phyloP scores from a whole-genome alignment of 2,329 filamentous ascomycete genomes.

The Claviceps arundinis region DNA sequence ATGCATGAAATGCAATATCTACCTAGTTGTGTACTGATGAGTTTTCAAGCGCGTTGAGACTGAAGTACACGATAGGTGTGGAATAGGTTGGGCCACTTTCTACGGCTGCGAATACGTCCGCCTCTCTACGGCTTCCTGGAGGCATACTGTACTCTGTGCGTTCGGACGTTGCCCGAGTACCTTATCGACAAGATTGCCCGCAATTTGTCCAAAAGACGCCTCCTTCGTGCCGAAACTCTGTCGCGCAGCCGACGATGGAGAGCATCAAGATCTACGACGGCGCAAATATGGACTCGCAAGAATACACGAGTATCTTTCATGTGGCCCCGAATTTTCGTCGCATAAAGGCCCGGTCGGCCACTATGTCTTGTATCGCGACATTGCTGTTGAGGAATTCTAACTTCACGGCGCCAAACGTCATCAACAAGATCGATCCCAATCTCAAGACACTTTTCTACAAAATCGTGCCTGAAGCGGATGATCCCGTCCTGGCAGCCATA shows the following conservation, averaged over 20 bases:
- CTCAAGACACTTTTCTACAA: slow-evolving; percentile 71
- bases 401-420: slow-evolving; percentile 70
- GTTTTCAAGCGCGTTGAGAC: too few relatives aligned
- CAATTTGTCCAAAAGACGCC: slow-evolving; percentile 45
- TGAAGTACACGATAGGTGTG: too few relatives aligned
- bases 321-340: slow-evolving; percentile 54
- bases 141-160: too few relatives aligned
- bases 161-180: slow-evolving; percentile 27
- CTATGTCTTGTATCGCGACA: slow-evolving; percentile 62
- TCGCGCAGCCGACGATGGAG: slow-evolving; percentile 37
- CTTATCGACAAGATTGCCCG: slow-evolving; percentile 46
- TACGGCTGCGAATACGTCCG: too few relatives aligned
- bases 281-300: slow-evolving; percentile 54
- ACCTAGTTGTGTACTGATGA: too few relatives aligned
- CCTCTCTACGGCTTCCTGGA: too few relatives aligned
- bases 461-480: slow-evolving; percentile 51
- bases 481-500: slow-evolving; percentile 56
- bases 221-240: slow-evolving; percentile 40
- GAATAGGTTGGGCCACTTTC: too few relatives aligned
- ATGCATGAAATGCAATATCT: too few relatives aligned
- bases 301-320: slow-evolving; percentile 72
- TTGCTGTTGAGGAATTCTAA: slow-evolving; percentile 55
- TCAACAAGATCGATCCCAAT: slow-evolving; percentile 47
- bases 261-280: slow-evolving; percentile 44
- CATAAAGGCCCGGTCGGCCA: slow-evolving; percentile 70